A percentile compares a stretch with the other conserved stretches of the same genome.
Conservation (phyloP, 306 rosid species). For the Casuarina equisetifolia region DNA sequence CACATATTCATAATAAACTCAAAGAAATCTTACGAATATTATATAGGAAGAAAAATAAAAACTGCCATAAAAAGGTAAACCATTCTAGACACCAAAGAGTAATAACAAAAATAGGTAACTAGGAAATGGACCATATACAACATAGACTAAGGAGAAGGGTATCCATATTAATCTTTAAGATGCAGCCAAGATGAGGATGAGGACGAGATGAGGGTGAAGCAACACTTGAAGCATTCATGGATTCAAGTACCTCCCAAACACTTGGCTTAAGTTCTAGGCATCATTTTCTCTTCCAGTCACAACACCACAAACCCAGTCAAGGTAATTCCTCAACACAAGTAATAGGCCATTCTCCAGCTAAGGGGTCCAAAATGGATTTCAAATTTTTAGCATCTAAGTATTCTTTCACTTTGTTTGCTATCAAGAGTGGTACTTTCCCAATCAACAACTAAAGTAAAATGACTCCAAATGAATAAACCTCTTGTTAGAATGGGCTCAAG, state of each 20-base stretch:
- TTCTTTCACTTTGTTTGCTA: constrained; percentile 38
- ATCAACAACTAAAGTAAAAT: constrained; percentile 43
- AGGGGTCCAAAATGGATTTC: constrained; percentile 41
- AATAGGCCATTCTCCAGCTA: constrained; percentile 58
- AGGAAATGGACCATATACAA: background rate
- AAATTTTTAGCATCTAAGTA: constrained; percentile 39
- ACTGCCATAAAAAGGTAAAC: too few species aligned
- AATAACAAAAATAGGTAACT: too few species aligned
- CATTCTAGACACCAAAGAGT: too few species aligned
- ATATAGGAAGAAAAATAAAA: too few species aligned
- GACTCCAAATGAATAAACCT: constrained; percentile 45
- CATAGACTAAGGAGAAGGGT: background rate
- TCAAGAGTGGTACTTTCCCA: constrained; percentile 36
- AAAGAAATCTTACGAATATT: too few species aligned
- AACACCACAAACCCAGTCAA: constrained; percentile 49
- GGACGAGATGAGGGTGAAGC: background rate
- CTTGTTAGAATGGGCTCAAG: too few species aligned
- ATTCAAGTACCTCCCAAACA: constrained; percentile 55
- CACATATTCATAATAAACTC: too few species aligned
- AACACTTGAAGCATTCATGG: constrained; percentile 42
- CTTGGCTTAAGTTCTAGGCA: constrained; percentile 50
- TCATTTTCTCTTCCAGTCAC: constrained; percentile 38
- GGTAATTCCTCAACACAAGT: constrained; percentile 48
- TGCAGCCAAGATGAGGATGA: background rate
- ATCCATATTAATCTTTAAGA: background rate